Conservation (phyloP, 257 asterid genomes). For the Scutellaria galericulata region DNA sequence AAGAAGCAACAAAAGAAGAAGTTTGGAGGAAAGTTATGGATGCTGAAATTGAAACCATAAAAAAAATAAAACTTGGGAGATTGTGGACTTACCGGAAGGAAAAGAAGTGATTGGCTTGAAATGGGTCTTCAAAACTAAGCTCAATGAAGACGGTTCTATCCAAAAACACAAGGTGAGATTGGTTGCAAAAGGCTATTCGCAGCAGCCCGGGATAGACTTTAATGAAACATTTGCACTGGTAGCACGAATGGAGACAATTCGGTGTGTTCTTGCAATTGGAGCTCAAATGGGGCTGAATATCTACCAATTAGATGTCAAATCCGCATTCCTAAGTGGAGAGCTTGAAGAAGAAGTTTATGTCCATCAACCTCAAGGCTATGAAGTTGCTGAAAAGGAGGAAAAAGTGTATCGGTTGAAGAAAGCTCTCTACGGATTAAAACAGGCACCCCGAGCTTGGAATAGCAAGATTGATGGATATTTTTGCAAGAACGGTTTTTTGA, state of each 20-base stretch:
- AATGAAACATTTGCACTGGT: not conserved
- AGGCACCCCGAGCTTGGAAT: constrained; percentile 12
- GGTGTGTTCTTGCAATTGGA: not conserved
- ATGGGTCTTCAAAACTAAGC: not conserved
- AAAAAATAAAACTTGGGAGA: not conserved
- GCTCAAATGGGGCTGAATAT: not conserved
- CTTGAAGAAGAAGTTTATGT: constrained; percentile 3
- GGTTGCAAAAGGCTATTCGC: not conserved
- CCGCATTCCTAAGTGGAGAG: not conserved
- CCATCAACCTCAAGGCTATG: not conserved
- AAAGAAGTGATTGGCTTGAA: constrained; percentile 2
- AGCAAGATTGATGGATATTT: constrained; percentile 6
- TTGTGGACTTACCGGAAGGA: not conserved
- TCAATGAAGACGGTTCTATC: not conserved
- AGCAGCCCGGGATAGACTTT: constrained; percentile 11
- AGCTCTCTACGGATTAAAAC: not conserved
- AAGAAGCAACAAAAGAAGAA: not conserved
- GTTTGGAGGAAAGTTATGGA: not conserved
- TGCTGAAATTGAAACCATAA: not conserved
- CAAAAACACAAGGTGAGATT: not conserved
- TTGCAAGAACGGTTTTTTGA: not conserved
- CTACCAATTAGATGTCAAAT: constrained; percentile 1
- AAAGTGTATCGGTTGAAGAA: not conserved
- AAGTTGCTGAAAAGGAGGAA: not conserved
- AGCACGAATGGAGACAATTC: not conserved